Conservation (phyloP, 441 rosid genomes). For the Gossypium armourianum region DNA sequence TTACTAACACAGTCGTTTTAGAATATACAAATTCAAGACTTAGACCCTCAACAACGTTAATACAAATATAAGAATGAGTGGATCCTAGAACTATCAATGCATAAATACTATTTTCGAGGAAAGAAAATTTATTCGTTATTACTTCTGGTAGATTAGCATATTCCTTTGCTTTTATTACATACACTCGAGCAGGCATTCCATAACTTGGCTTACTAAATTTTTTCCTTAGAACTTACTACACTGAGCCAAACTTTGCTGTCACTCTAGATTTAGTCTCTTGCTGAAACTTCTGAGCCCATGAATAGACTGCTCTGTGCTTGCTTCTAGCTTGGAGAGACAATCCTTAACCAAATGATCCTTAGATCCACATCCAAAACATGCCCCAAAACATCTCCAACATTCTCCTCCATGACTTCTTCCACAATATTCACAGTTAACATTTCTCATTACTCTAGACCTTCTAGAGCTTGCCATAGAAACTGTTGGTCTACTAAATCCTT, state of each 20-base stretch:
- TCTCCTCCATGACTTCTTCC: background rate
- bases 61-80: background rate
- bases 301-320: background rate
- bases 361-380: background rate
- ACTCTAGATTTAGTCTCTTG: background rate
- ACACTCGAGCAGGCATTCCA: background rate
- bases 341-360: background rate
- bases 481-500: background rate
- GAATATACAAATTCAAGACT: background rate
- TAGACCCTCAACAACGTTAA: background rate
- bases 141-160: background rate
- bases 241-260: background rate
- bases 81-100: background rate
- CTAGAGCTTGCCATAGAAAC: background rate
- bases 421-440: background rate
- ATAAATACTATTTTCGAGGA: background rate
- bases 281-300: background rate
- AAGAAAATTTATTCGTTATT: too few relatives aligned
- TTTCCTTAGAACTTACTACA: background rate
- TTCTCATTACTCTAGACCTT: background rate
- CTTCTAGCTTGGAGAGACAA: background rate
- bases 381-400: background rate
- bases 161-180: background rate
- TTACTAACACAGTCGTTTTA: background rate
- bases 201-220: background rate